A percentile compares a stretch with the other conserved stretches of the same genome.
Evolutionary conservation across 1,284 basidiomycete species (phyloP).

Genomic region (Tilletia indica): DNA sequence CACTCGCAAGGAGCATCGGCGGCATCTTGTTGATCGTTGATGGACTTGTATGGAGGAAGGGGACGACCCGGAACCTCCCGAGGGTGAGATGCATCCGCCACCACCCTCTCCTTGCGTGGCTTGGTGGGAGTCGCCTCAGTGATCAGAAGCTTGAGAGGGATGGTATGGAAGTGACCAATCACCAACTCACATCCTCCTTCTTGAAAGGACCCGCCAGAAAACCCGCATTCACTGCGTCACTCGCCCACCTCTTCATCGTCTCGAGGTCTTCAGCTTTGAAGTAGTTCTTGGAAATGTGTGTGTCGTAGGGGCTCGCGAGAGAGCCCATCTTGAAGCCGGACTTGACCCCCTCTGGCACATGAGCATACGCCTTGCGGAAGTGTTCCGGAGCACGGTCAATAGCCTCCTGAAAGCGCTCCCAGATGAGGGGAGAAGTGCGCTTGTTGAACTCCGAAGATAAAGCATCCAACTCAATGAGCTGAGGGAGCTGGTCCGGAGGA

Average conservation of each 20-base stretch:
- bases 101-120: not conserved
- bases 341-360: not conserved
- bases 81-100: not conserved
- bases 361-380: not conserved
- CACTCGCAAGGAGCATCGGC: not conserved
- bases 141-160: not conserved
- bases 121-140: not conserved
- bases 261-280: not conserved
- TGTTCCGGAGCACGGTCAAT: not conserved
- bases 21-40: conserved; percentile 1
- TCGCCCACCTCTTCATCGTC: not conserved
- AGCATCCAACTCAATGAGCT: not conserved
- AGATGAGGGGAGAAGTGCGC: not conserved
- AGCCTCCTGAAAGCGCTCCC: not conserved
- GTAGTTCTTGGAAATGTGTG: not conserved
- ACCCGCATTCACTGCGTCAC: not conserved
- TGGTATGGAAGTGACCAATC: not conserved
- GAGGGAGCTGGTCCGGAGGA: not conserved
- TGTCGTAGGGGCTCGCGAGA: not conserved
- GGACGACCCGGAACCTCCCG: not conserved
- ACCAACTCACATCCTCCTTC: not conserved
- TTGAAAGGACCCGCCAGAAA: not conserved
- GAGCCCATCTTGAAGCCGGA: not conserved
- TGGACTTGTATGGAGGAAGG: not conserved
- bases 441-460: not conserved